Evolutionary conservation across 306 rosid species (phyloP).

Genomic region (Senna tora): DNA sequence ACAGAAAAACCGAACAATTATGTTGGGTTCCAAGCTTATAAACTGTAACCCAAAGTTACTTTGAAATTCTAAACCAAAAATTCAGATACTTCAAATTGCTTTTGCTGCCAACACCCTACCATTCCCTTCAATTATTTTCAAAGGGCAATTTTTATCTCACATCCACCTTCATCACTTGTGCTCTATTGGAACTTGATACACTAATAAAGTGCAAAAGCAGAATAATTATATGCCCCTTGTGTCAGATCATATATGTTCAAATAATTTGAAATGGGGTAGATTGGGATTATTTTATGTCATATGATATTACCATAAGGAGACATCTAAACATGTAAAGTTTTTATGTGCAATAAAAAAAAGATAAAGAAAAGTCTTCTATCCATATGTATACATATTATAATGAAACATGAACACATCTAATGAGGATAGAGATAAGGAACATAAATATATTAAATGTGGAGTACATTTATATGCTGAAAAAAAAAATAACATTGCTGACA

Average conservation of each 20-base stretch:
- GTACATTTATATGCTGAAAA: constrained; percentile 2
- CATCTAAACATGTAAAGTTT: neutral
- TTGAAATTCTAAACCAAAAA: constrained; percentile 15
- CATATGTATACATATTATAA: neutral
- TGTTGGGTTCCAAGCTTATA: constrained; percentile 15
- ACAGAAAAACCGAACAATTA: constrained; percentile 12
- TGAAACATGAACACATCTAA: neutral
- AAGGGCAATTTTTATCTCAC: constrained; percentile 34
- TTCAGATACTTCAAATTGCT: neutral
- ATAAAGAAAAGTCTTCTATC: neutral
- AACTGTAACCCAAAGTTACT: constrained; percentile 26
- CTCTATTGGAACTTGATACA: constrained; percentile 58
- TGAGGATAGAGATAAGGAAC: neutral
- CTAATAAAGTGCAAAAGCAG: constrained; percentile 41
- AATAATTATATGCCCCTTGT: constrained; percentile 48
- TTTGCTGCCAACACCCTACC: constrained; percentile 36
- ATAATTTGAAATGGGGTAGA: constrained; percentile 38
- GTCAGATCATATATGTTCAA: constrained; percentile 46
- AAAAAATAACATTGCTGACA: neutral
- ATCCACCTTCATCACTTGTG: constrained; percentile 37
- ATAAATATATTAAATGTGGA: constrained; percentile 14
- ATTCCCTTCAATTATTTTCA: constrained; percentile 47
- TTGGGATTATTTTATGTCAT: constrained; percentile 15
- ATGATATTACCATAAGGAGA: constrained; percentile 20
- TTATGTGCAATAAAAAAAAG: neutral